Base-by-base conservation (phyloP, 2,329 filamentous ascomycete species). In the Aspergillus carbonarius region DNA sequence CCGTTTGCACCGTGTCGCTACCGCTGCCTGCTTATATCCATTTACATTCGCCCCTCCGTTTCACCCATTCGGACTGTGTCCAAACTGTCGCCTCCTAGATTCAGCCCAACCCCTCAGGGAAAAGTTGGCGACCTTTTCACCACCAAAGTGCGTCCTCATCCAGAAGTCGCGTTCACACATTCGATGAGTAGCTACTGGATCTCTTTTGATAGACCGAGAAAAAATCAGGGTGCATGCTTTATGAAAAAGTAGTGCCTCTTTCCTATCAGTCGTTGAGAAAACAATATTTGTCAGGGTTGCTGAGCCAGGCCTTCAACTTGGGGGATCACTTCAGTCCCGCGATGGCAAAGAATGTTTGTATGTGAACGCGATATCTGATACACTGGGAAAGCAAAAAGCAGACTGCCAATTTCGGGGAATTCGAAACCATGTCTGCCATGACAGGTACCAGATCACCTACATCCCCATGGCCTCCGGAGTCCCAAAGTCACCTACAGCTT, bases 391-490 rank as follows among this genome's bases (percentile, higher is more conserved):
- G 52, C 37, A 57, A 53, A 27, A 59, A 20, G 51, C 54, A 48
- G 32, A 47, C 50, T 46, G 46, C 9, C 42, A 39, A 35, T 48
- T 50, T 25, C 32, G 35, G 44, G 46, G 53, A 52, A 60, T 30
- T 48, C 12, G 63, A 59, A 63, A 55, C 51, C 47, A 66, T 64
- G 67, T 66, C 63, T 65, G 64, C 63, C 57, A 73, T 74, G 68
- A 72, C 71, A 52, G 71, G 71, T 47, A 64, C 69, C 54, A 70
- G 67, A 61, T 71, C 72, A 58, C 70, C 71, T 57, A 69, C 72
- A 27, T 74, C 70, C 12, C 67, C 71, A 32, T 74, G 71, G 72
- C 65, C 65, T 52, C 66, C 68, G 61, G 67, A 64, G 52, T 56
- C 67, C 18, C 65, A 68, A 51, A 61, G 55, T 9, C 30, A 32